Percentiles rank a stretch among this genome's conserved stretches.
Evolutionary conservation across 805 yeast genomes (phyloP).

Genomic region (Ogataea thermomethanolica): DNA sequence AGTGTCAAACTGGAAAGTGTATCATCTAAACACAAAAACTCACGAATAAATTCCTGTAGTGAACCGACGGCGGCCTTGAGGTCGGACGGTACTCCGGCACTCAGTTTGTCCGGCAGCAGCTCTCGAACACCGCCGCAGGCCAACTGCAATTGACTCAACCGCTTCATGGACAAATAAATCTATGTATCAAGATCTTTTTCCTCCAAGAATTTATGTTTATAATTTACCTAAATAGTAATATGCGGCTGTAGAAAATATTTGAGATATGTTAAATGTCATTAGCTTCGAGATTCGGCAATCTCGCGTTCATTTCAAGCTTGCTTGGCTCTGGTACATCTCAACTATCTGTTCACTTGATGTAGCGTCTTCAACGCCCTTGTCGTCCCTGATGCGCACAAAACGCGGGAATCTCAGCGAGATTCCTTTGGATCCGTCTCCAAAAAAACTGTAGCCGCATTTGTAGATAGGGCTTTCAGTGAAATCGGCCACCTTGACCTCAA

Average conservation of each 20-base stretch:
- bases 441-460: constrained; percentile 71
- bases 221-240: constrained; percentile 4
- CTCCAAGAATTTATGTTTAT: constrained; percentile 3
- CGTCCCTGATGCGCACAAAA: constrained; percentile 79
- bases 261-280: too few relatives aligned
- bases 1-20: constrained; percentile 2
- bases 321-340: constrained; percentile 78
- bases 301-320: not conserved
- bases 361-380: constrained; percentile 81
- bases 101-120: not conserved
- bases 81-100: not conserved
- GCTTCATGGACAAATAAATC: constrained; percentile 3
- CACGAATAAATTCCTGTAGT: not conserved
- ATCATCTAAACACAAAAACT: constrained; percentile 1
- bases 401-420: constrained; percentile 87
- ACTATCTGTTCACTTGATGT: constrained; percentile 80
- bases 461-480: constrained; percentile 84
- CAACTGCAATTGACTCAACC: constrained; percentile 4
- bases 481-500: constrained; percentile 92
- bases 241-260: constrained; percentile 4
- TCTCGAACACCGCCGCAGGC: constrained; percentile 1
- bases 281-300: not conserved
- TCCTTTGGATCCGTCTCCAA: constrained; percentile 60
- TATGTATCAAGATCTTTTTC: constrained; percentile 9
- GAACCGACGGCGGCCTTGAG: not conserved